These are phyloP conservation scores for Knoxia roxburghii DNA, from an alignment of 257 asterid genomes.

Conservation along the genomic window DNA sequence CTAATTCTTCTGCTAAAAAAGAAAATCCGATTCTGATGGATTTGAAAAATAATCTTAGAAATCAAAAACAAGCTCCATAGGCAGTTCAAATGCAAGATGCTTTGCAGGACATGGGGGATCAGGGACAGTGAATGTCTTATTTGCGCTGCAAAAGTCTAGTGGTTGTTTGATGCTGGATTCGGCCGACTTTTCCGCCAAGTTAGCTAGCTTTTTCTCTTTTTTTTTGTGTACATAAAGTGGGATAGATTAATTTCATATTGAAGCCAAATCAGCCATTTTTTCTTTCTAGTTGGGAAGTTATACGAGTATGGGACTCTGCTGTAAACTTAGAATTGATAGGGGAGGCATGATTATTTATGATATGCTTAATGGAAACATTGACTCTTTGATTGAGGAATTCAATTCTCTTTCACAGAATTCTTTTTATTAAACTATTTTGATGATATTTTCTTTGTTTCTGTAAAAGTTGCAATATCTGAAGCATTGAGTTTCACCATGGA, in stretches of 20 bases:
- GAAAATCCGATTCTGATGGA: constrained; percentile 61
- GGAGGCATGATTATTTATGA: too few species aligned
- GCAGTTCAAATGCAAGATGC: not conserved
- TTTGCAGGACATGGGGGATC: not conserved
- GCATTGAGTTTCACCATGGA: too few species aligned
- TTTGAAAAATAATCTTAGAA: constrained; percentile 35
- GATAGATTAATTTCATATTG: not conserved
- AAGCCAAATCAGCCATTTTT: not conserved
- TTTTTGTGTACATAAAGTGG: constrained; percentile 7
- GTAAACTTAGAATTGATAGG: too few species aligned
- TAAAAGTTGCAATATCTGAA: too few species aligned
- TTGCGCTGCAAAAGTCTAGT: not conserved
- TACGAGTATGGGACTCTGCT: too few species aligned
- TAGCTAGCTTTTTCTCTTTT: not conserved
- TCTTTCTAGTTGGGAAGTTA: too few species aligned
- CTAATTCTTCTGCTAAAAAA: constrained; percentile 65
- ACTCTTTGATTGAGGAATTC: too few species aligned
- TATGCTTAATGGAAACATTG: too few species aligned
- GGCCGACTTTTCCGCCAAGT: not conserved
- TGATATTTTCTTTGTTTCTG: too few species aligned
- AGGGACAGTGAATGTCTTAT: not conserved
- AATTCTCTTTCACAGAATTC: too few species aligned
- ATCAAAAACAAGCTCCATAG: constrained; percentile 39
- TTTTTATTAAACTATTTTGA: too few species aligned
- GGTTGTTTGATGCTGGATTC: not conserved